Base-by-base conservation (phyloP, 495 filamentous ascomycete genomes). In the Bathelium albidoporum region DNA sequence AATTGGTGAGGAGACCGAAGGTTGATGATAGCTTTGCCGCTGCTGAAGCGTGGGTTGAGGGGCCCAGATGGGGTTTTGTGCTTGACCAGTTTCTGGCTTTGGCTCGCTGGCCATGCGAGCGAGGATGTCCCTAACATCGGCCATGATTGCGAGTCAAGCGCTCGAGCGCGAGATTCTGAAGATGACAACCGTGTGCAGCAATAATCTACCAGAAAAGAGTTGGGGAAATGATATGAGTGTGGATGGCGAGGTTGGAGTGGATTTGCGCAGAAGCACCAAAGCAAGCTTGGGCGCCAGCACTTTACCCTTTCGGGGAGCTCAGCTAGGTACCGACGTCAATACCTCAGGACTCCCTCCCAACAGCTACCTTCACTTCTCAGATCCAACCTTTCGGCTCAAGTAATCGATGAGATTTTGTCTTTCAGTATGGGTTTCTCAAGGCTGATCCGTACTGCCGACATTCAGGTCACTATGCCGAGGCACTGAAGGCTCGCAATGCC, bases 1-100 rank as follows among this genome's bases (percentile, higher is more conserved):
- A 60, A 75, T 63, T 2, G 74, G 74, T 12, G 73, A 74, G 22
- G 73, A 74, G 12, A 77, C 71, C 28, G 67, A 58, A 16, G 73
- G 68, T 14, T 70, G 68, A n/a, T 70, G 69, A 39, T 74, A 66
- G 44, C 58, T 58, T 10, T 53, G 58, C 49, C 59, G 66, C 32
- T 58, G 58, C 16, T 62, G 64, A 4, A 60, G 29, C 2, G 59
- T 31, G 63, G 32, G 32, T 28, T 64, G 49, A 10, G 49, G 26
- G 5, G 63, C 61, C 65, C 68, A 68, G 24, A 66, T 64, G 2
- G 68, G 28, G 12, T 59, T 34, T 34, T 59, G 55, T 24, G 58
- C 18, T 43, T 36, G 36, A 43, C 32, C 24, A 9, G 63, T 14
- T 3, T 20, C 18, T 53, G 22, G 59, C 14, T 59, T 62, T 28